Evolutionary conservation across 164 flowering plant species (phyloP).

Genomic region (Warburgia ugandensis): DNA sequence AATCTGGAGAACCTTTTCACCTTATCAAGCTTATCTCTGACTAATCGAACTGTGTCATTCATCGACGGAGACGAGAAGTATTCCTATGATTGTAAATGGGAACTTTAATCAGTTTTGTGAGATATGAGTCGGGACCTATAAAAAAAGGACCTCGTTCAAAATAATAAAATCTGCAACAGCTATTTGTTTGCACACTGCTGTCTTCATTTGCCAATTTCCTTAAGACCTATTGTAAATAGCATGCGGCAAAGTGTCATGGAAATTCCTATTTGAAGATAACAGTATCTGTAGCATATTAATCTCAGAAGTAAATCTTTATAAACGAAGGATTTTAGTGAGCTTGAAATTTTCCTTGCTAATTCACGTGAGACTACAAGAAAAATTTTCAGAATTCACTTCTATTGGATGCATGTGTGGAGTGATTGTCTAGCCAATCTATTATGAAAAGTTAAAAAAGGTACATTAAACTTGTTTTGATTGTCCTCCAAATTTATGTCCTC

Average conservation of each 20-base stretch:
- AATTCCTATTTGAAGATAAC: background rate
- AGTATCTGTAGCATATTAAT: too few relatives aligned
- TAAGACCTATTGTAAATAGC: background rate
- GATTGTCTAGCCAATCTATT: too few relatives aligned
- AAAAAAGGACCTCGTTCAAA: background rate
- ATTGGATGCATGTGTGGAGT: too few relatives aligned
- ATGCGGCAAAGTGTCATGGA: background rate
- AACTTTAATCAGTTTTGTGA: background rate
- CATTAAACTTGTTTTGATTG: too few relatives aligned
- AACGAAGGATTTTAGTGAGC: too few relatives aligned
- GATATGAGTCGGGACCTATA: background rate
- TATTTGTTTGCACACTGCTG: background rate
- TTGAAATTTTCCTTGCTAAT: too few relatives aligned
- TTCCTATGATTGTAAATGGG: conserved; percentile 30
- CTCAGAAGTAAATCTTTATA: too few relatives aligned
- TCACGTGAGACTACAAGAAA: too few relatives aligned
- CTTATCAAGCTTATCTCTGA: conserved; percentile 79
- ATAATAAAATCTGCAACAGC: background rate
- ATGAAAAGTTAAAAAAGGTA: too few relatives aligned
- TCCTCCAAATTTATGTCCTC: too few relatives aligned
- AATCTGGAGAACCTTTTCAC: conserved; percentile 20
- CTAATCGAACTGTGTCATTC: conserved; percentile 73
- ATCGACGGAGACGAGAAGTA: conserved; percentile 77
- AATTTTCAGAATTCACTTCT: too few relatives aligned
- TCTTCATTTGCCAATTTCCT: background rate